Evolutionary conservation across 148 eudicot genomes (phyloP).

Genomic region (Dianthus caryophyllus): DNA sequence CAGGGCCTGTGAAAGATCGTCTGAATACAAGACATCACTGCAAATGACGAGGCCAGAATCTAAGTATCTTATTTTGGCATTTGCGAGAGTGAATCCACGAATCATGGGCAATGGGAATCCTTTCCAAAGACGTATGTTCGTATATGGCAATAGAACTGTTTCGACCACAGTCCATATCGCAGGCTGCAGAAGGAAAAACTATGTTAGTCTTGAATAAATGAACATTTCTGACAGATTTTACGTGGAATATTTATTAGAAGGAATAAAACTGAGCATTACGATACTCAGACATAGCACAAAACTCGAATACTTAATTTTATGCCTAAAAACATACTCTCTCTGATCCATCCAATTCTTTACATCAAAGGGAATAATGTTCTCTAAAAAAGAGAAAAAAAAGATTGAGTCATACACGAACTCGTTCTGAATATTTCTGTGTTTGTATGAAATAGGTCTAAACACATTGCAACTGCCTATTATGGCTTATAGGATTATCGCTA

Average conservation of each 20-base stretch:
- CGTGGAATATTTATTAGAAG: not conserved
- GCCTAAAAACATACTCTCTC: no score
- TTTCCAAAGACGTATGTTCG: conserved; percentile 47
- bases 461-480: no score
- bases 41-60: conserved; percentile 45
- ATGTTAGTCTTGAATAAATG: not conserved
- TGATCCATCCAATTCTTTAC: no score
- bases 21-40: conserved; percentile 45
- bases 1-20: conserved; percentile 8
- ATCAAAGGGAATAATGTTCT: no score
- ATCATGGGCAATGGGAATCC: conserved; percentile 74
- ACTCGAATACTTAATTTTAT: no score
- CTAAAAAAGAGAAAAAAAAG: no score
- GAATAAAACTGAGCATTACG: not conserved
- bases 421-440: no score
- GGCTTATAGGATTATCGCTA: no score
- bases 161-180: conserved; percentile 60
- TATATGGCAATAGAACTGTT: conserved; percentile 64
- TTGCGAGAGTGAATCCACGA: conserved; percentile 55
- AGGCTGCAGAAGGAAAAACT: conserved; percentile 51
- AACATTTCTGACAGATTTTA: not conserved
- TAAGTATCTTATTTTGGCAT: conserved; percentile 47
- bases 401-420: no score
- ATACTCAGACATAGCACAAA: no score
- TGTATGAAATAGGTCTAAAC: no score